These are phyloP conservation scores for Dactylorhiza incarnata DNA, from an alignment of 106 monocot genomes.

Conservation along the genomic window DNA sequence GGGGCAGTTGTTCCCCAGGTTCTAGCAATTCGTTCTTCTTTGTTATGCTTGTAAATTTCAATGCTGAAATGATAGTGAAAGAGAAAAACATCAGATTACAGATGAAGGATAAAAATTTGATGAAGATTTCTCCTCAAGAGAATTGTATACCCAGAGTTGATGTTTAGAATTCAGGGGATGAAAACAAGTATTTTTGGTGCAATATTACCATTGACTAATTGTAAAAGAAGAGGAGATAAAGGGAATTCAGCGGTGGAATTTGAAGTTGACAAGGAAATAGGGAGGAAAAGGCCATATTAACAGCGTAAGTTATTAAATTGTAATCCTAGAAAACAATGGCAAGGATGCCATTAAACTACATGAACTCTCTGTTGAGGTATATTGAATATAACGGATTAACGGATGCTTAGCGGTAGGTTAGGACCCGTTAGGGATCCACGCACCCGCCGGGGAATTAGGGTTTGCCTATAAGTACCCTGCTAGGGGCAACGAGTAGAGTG, in stretches of 20 bases:
- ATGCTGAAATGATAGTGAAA: slow-evolving; percentile 43
- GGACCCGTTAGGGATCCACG: no score
- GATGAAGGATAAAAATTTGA: background rate
- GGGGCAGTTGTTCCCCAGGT: slow-evolving; percentile 91
- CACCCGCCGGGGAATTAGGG: no score
- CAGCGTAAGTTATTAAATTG: no score
- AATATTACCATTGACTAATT: background rate
- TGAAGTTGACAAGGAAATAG: background rate
- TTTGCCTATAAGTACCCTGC: no score
- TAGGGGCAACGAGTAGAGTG: no score
- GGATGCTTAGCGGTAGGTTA: no score
- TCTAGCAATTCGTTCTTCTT: slow-evolving; percentile 93
- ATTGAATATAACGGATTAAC: no score
- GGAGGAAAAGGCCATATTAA: background rate
- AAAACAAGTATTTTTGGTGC: background rate
- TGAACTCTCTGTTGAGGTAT: no score
- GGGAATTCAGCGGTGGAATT: background rate
- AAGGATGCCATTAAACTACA: no score
- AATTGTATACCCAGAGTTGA: background rate
- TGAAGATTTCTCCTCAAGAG: background rate
- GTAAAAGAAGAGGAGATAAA: background rate
- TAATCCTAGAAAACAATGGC: no score
- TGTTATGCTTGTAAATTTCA: slow-evolving; percentile 88
- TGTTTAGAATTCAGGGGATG: background rate
- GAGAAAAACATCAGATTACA: background rate